These are phyloP conservation scores for Lactifluus volemus DNA, from an alignment of 768 basidiomycete species.

Conservation along the genomic window DNA sequence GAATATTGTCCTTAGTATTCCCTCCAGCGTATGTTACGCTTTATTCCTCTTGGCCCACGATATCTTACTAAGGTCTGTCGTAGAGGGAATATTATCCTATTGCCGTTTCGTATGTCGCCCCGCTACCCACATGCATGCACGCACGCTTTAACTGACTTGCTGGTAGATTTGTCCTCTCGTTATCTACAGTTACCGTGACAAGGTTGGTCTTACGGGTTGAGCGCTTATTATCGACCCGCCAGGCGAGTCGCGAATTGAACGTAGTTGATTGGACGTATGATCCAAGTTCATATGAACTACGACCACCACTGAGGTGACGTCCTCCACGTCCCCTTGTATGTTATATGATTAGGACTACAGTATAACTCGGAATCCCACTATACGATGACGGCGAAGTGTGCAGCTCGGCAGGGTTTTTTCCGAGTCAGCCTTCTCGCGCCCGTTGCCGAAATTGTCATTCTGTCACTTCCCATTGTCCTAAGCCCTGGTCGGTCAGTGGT, in stretches of 20 bases:
- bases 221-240: neutral
- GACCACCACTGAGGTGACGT: neutral
- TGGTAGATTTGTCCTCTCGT: conserved; percentile 8
- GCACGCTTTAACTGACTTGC: neutral
- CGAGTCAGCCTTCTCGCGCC: too few relatives aligned
- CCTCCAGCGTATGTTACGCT: neutral
- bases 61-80: neutral
- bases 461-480: too few relatives aligned
- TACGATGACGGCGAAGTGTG: too few relatives aligned
- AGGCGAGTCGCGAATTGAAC: neutral
- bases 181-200: conserved; percentile 5
- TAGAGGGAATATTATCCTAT: conserved; percentile 11
- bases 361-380: too few relatives aligned
- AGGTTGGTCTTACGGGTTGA: conserved; percentile 13
- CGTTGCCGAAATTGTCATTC: too few relatives aligned
- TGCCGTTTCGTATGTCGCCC: conserved; percentile 6
- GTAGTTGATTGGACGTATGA: neutral
- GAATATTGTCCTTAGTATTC: conserved; percentile 13
- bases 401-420: too few relatives aligned
- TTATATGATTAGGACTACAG: too few relatives aligned
- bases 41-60: neutral
- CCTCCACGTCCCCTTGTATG: neutral
- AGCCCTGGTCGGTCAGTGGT: too few relatives aligned
- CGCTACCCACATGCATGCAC: neutral
- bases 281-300: conserved; percentile 3